These are phyloP conservation scores for Pichia manshurica DNA, from an alignment of 805 yeast genomes.

Conservation along the genomic window DNA sequence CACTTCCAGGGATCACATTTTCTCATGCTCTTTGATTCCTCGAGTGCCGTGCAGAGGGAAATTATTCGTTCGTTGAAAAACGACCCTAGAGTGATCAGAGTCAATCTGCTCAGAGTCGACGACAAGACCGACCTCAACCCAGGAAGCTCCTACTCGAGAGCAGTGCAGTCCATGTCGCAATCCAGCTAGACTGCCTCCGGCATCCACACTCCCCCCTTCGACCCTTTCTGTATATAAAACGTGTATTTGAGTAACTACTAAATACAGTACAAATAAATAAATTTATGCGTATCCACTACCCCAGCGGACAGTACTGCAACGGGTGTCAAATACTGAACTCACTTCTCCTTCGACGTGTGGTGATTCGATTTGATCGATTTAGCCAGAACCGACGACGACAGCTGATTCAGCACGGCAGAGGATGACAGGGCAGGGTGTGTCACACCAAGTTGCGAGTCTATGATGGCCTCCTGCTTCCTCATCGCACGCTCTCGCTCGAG, in stretches of 20 bases:
- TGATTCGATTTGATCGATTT: neutral
- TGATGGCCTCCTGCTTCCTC: neutral
- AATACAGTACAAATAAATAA: no score
- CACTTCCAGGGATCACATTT: conserved; percentile 91
- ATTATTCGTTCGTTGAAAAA: conserved; percentile 70
- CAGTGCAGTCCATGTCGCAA: conserved; percentile 22
- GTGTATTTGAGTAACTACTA: no score
- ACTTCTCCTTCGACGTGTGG: neutral
- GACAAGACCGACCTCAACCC: conserved; percentile 47
- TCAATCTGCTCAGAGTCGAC: conserved; percentile 62
- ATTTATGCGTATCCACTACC: no score
- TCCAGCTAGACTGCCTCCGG: conserved; percentile 2
- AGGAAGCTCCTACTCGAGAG: conserved; percentile 52
- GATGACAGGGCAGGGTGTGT: neutral
- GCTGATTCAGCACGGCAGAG: neutral
- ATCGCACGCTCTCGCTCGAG: conserved; percentile 14
- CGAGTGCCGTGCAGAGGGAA: conserved; percentile 82
- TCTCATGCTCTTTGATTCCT: conserved; percentile 78
- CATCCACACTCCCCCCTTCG: no score
- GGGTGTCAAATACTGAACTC: no score
- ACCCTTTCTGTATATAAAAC: no score
- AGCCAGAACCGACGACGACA: neutral
- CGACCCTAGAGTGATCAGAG: conserved; percentile 88
- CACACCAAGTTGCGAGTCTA: neutral
- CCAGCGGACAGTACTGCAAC: no score